Evolutionary conservation across 495 filamentous ascomycete genomes (phyloP), one percentile per base, ranked within the genome.

Genomic region (Penicillium cinerascens): DNA sequence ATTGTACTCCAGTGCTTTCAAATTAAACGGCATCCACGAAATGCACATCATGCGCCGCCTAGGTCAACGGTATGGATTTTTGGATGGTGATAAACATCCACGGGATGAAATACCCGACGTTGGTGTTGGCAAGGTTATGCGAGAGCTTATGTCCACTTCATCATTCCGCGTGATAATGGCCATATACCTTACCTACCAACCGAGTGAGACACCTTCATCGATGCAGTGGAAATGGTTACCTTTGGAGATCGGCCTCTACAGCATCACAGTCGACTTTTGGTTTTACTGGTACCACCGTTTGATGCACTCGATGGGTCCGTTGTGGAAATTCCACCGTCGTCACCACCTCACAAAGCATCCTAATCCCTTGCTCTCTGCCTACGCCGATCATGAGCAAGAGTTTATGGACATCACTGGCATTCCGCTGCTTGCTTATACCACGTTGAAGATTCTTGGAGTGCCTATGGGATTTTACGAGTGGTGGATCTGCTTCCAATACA

Each of bases 191-290:
- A 58, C 64, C 35, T 67, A 67, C 20, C 48, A 36, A 10, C 42
- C 71, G 63, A 82, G 88, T 43, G 41, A 60, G 37, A 46, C 55
- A 13, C 54, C 60, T 1, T 7, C 35, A 17, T 40, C 60, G 0
- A 36, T 64, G 6, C 26, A 55, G 22, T 67, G 59, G 59, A 47
- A 48, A 26, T 65, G 64, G 61, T 52, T 67, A 2, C 52, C 58
- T 1, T 38, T 67, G 6, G 64, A 67, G 29, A 62, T 64, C 7
- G 64, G 64, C 7, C 33, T 67, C 0, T 67, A 67, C 44, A 61
- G 61, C 9, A 55, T 67, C 17, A 58, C 57, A 0, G 58, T 67
- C 5, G 64, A 65, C 39, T 66, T 66, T 33, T 66, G 63, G 63
- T 66, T 64, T 36, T 66, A 66, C 44, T 62, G 61, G 61, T 67